Base-by-base conservation (phyloP, 1,284 basidiomycete genomes). In the Pseudozyma sp. region DNA sequence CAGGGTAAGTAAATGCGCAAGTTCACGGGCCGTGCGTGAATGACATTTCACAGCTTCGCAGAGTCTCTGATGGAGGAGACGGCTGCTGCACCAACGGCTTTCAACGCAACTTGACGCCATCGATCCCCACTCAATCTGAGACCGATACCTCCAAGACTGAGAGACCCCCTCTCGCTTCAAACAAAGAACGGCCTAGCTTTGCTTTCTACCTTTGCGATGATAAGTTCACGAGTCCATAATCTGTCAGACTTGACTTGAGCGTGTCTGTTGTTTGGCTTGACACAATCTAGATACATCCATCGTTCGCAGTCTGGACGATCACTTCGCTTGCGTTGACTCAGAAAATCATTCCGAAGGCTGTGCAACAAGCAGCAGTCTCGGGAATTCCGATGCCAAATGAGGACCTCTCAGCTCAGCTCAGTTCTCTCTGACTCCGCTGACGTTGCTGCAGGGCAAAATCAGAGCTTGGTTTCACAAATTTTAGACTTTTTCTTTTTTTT, bases 381-480 rank as follows among this genome's bases (percentile, higher is more conserved):
- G 43, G 43, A 44, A 13, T 44, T 44, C 43, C 43, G 43, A 44
- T 8, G 43, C 16, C 16, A 13, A n/a, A n/a, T n/a, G 44, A 11
- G 44, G 10, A 42, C 39, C 16, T 4, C 39, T 40, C 12, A 40
- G 39, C 39, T 40, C 39, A 40, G 39, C 39, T 42, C n/a, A 45
- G 18, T 4, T 45, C n/a, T 45, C 44, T 45, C 13, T 11, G 39
- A 31, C 25, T 31, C 25, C 25, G 25, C 25, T 31, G 25, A 31
- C 25, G 25, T 31, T 40, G 39, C 39, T 19, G 43, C 43, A 44
- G 13, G 16, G 18, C 43, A 44, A 19, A 47, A 11, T 25, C 45
- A 25, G 18, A 25, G 18, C 45, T 47, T 19, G 45, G 45, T 47
- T 47, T 47, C 43, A 44, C 43, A n/a, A 13, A 16, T 44, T 44